Evolutionary conservation across 768 basidiomycete species (phyloP), one percentile per base, ranked within the genome.

Genomic region (Boletus rubescentipes): DNA sequence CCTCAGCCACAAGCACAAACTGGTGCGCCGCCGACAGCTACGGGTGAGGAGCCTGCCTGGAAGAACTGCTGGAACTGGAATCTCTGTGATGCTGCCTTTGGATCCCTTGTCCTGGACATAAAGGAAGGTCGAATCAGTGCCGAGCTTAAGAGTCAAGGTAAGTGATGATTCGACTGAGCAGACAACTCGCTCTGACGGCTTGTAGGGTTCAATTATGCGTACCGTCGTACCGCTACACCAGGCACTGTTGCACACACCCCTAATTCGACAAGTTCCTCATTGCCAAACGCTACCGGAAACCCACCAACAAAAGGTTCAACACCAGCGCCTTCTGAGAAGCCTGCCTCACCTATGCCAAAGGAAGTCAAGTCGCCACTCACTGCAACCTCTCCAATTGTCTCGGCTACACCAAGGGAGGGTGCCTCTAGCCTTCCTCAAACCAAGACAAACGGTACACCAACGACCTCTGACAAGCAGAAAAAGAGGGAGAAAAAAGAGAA

Each of bases 31-130:
- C 76, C 79, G 9, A 76, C 80, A 1, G 75, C 79, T 9, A 77
- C 80, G 3, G 80, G 81, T 3, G 96, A 99, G 69, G 94, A 98
- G 62, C 85, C 88, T 4, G 86, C 91, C 0, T 99, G 97, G 97
- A 99, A 98, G 73, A 98, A 97, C 69, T 93, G 92, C 68, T 98
- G 96, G 96, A 93, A 97, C 68, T 97, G 96, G 96, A 96, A 98
- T 65, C 74, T 98, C 39, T 94, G 94, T 59, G 97, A 99, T 62
- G 96, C 96, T 7, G 91, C 93, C 2, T 97, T 88, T 56, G 96
- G 97, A 2, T 85, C 85, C 11, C 79, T 99, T 32, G 76, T 97
- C 2, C 75, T 99, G 41, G 93, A 97, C 61, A 75, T 98, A 62
- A 89, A 89, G 62, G 95, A 98, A 54, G 94, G 96, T 8, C 79